These are phyloP conservation scores for Umbelopsis sp. DNA, from an alignment of 192 early-diverging fungal genomes.

Conservation along the genomic window DNA sequence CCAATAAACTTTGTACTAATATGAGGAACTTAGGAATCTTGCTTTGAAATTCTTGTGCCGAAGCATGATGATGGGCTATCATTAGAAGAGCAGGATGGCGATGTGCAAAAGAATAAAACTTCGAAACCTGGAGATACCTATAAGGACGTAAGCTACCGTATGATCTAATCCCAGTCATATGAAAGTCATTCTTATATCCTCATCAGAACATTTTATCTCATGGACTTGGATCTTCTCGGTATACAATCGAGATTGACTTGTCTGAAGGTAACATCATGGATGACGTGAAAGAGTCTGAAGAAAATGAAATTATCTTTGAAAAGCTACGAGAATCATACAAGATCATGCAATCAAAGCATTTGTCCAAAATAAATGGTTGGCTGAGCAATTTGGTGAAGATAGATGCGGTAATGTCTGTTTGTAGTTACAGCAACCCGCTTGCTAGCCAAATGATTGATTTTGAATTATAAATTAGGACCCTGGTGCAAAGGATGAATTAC, in stretches of 20 bases:
- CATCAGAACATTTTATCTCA: conserved; percentile 35
- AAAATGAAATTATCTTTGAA: conserved; percentile 59
- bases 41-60: conserved; percentile 56
- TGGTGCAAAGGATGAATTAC: conserved; percentile 38
- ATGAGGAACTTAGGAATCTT: conserved; percentile 30
- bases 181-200: background rate
- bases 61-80: conserved; percentile 37
- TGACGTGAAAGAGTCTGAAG: conserved; percentile 56
- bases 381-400: conserved; percentile 46
- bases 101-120: background rate
- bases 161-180: background rate
- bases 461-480: conserved; percentile 26
- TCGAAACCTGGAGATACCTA: background rate
- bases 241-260: conserved; percentile 59
- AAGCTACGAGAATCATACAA: conserved; percentile 54
- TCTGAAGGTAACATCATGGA: conserved; percentile 49
- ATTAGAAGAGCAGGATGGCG: background rate
- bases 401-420: conserved; percentile 32
- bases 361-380: conserved; percentile 51
- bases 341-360: conserved; percentile 46
- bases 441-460: background rate
- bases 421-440: conserved; percentile 17
- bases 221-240: conserved; percentile 65
- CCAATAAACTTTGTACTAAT: background rate
- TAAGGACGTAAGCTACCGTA: background rate